Base-by-base conservation (phyloP, 306 rosid genomes). In the Leucaena leucocephala region DNA sequence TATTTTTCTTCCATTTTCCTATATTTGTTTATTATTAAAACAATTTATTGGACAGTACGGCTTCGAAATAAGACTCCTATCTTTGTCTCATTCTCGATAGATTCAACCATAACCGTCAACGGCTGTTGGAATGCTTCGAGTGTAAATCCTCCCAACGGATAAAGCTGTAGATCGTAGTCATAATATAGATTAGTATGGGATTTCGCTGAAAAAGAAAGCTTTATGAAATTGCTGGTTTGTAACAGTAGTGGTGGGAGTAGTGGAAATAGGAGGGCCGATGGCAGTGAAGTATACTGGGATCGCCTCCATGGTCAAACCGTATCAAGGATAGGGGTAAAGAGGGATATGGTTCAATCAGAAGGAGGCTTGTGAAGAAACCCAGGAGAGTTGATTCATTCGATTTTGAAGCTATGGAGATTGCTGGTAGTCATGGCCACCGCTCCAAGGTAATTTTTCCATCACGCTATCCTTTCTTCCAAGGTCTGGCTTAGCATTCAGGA, bases 321-420 rank as follows among this genome's bases (percentile, higher is more conserved):
- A 61, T 76, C 57, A 92, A 77, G 48, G 78, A 59, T 46, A 90
- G 82, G 17, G 82, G 86, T 3, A 80, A 80, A 72, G 88, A 87
- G 79, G 91, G 87, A 80, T 86, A 77, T 82, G 98, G 90, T 54
- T 75, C 93, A 80, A 36, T 91, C 34, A 90, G 98, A 66, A 88
- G 96, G 83, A 91, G 98, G 83, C 91, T 95, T 58, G 72, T 78
- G 14, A 92, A 95, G 90, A 92, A 84, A 86, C 91, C 98, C 77
- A 92, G 69, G 83, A 86, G 98, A 66, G 91, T 86, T 82, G 97
- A 92, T 75, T 95, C 98, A 33, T 89, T 95, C 85, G 98, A 93
- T 81, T 94, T 91, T 72, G 98, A 95, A 82, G 95, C 98, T 72
- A 85, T 95, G 94, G 90, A 90, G 82, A 88, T 95, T 86, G 86